Evolutionary conservation across 2,329 filamentous ascomycete species (phyloP).

Genomic region (Colletotrichum sansevieriae): DNA sequence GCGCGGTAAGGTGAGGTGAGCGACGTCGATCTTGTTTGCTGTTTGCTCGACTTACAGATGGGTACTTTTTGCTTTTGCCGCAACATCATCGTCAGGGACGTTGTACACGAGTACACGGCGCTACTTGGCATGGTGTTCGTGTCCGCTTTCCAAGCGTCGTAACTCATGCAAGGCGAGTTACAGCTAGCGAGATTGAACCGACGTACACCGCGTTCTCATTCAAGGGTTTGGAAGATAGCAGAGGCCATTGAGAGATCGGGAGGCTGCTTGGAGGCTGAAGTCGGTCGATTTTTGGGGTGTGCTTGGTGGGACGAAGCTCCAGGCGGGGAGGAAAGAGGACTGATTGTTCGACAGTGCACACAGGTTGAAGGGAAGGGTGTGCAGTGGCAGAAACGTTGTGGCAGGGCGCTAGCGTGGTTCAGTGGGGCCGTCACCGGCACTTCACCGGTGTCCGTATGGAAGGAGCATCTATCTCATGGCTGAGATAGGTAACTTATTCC

Average conservation of each 20-base stretch:
- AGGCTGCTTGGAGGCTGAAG: neutral
- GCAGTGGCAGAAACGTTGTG: slow-evolving; percentile 1
- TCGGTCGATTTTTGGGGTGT: neutral
- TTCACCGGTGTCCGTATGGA: neutral
- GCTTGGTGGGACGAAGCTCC: neutral
- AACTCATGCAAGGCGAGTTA: neutral
- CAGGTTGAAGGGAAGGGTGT: neutral
- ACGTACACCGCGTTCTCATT: neutral
- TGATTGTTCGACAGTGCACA: neutral
- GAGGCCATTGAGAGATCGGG: neutral
- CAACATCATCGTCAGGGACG: too few relatives aligned
- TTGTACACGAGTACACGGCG: neutral
- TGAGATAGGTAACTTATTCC: too few relatives aligned
- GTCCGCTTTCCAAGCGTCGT: neutral
- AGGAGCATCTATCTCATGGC: neutral
- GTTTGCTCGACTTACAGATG: too few relatives aligned
- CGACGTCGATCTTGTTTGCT: too few relatives aligned
- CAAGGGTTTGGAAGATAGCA: neutral
- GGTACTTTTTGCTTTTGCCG: too few relatives aligned
- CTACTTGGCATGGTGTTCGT: neutral
- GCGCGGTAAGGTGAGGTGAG: neutral
- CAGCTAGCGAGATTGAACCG: neutral
- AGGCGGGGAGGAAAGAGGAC: neutral
- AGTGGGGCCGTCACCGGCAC: slow-evolving; percentile 11
- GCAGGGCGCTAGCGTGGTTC: neutral